These are phyloP conservation scores for Mycena vitilis DNA, from an alignment of 768 basidiomycete genomes.

Conservation along the genomic window DNA sequence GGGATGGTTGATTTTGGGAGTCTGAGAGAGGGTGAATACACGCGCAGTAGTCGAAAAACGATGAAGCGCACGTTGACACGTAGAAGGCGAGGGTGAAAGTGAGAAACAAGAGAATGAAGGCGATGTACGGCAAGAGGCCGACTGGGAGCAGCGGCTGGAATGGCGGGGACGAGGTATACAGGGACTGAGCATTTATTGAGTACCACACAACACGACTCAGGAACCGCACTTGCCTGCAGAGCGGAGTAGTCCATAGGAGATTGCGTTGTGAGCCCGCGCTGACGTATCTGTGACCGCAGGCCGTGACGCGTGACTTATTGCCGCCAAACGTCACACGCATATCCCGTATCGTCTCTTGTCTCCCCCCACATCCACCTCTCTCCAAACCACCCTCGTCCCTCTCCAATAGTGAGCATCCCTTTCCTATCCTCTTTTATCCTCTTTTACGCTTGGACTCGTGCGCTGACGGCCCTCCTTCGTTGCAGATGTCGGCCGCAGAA, in stretches of 20 bases:
- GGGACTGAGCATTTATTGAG: conserved; percentile 51
- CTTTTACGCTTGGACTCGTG: neutral
- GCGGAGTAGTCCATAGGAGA: conserved; percentile 61
- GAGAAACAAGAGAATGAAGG: conserved; percentile 74
- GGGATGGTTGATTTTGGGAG: conserved; percentile 78
- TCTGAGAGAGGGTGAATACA: conserved; percentile 52
- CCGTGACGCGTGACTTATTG: neutral
- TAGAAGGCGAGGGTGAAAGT: conserved; percentile 93
- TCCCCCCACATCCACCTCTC: conserved; percentile 41
- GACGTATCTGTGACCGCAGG: conserved; percentile 57
- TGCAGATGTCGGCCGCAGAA: conserved; percentile 82
- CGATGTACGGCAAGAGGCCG: conserved; percentile 75
- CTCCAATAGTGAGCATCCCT: conserved; percentile 14
- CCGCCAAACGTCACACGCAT: conserved; percentile 63
- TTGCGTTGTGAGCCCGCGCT: conserved; percentile 53
- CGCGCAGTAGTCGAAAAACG: conserved; percentile 29
- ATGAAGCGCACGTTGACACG: conserved; percentile 80
- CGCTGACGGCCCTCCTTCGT: conserved; percentile 34
- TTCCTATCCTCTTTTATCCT: neutral
- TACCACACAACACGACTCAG: neutral
- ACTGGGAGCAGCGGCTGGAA: conserved; percentile 81
- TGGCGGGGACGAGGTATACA: conserved; percentile 74
- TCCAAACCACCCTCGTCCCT: conserved; percentile 12
- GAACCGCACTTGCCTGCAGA: conserved; percentile 56
- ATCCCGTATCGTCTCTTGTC: conserved; percentile 46